Evolutionary conservation across 768 basidiomycete species (phyloP), one percentile per base, ranked within the genome.

Genomic region (Clavulina sp.): DNA sequence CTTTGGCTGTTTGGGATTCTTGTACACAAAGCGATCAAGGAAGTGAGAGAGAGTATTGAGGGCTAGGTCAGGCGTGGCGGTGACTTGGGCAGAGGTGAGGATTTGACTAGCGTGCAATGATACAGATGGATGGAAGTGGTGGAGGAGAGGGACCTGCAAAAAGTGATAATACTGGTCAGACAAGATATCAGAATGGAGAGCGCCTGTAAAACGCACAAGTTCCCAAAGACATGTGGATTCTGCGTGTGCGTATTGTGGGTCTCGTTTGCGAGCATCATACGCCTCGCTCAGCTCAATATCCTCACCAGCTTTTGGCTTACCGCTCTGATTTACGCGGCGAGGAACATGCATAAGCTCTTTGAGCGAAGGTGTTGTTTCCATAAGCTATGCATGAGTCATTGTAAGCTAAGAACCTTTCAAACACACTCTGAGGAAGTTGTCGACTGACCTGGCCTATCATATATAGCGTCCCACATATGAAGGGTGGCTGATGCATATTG

Each of bases 1-100:
- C 52, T 69, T 72, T 1, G 66, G 56, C 59, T 81, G 80, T 69
- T 96, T 97, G 1, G 91, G 81, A 63, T 97, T 96, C 65, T 91
- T 87, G 70, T 88, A 96, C 40, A 96, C 86, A 67, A 97, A 96
- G 31, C 92, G 78, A 62, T 97, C 95, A 36, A 97, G 75, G 76
- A 99, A 96, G 60, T 91, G 86, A 0, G 85, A 81, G 23, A 96
- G 76, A 0, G 91, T 92, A 68, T 95, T 91, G 52, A 89, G 78
- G 6, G 85, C 80, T 46, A 99, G 81, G 61, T 97, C 92, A 0
- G 87, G 74, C 5, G 77, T 81, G 6, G 84, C 81, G 0, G 87
- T 86, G 7, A 96, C 68, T 0, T 82, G 80, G 46, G 80, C 71
- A 5, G 73, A 74, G 1, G 69, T 60, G 47, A 96, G 73, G 7